These are phyloP conservation scores for Alternaria dauci DNA, from an alignment of 2,329 filamentous ascomycete species.

Conservation along the genomic window DNA sequence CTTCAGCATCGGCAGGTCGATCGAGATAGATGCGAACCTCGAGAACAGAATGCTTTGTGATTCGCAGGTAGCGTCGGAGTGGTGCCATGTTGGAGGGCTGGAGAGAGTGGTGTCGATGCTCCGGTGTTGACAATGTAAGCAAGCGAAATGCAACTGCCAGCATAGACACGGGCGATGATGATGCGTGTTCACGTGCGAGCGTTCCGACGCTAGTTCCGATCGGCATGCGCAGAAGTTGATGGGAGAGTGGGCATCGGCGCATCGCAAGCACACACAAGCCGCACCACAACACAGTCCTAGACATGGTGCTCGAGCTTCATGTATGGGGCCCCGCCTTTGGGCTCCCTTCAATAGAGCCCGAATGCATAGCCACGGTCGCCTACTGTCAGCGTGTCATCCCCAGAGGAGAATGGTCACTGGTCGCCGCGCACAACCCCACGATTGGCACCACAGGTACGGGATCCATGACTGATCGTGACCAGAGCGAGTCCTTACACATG, in stretches of 20 bases:
- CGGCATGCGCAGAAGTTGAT: constrained; percentile 15
- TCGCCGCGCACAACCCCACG: constrained; percentile 66
- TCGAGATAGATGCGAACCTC: constrained; percentile 97
- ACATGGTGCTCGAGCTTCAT: constrained; percentile 75
- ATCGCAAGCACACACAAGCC: neutral
- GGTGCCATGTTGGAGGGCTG: constrained; percentile 72
- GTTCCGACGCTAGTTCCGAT: constrained; percentile 22
- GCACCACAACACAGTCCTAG: constrained; percentile 5
- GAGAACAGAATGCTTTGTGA: constrained; percentile 92
- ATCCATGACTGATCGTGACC: neutral
- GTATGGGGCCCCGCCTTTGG: constrained; percentile 91
- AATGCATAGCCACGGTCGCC: constrained; percentile 84
- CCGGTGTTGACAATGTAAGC: neutral
- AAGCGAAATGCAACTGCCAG: neutral
- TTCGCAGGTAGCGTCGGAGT: constrained; percentile 86
- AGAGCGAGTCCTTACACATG: constrained; percentile 2
- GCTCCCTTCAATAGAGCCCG: constrained; percentile 87
- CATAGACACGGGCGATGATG: constrained; percentile 8
- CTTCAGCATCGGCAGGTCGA: constrained; percentile 80
- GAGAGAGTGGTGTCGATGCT: neutral
- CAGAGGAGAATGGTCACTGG: constrained; percentile 55
- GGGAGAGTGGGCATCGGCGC: neutral
- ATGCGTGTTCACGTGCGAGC: constrained; percentile 34
- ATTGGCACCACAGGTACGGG: constrained; percentile 67
- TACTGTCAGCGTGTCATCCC: constrained; percentile 74